These are phyloP conservation scores for Dipteronia sinensis DNA, from an alignment of 345 rosid species.

Conservation along the genomic window DNA sequence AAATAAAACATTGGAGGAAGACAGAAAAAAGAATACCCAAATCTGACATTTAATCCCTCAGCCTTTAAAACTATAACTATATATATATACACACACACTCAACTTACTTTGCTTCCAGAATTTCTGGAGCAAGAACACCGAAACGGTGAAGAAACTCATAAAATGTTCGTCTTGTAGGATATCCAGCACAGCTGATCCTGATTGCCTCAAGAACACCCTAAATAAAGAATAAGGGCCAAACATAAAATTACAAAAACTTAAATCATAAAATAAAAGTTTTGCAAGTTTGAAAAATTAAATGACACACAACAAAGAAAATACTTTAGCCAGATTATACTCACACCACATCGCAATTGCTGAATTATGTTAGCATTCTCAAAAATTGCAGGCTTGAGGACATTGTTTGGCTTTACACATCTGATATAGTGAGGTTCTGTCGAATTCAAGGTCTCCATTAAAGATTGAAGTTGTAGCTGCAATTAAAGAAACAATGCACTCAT, in stretches of 20 bases:
- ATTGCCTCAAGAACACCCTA: conserved; percentile 99
- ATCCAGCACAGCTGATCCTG: conserved; percentile 99
- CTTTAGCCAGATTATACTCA: conserved; percentile 52
- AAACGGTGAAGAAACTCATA: conserved; percentile 95
- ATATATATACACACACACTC: too few relatives aligned
- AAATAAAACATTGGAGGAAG: background rate
- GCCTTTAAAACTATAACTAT: conserved; percentile 12
- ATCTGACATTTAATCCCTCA: background rate
- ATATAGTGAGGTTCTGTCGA: conserved; percentile 99
- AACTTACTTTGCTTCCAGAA: conserved; percentile 87
- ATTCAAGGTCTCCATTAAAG: conserved; percentile 94
- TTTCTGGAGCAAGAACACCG: conserved; percentile 96
- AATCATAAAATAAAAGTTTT: conserved; percentile 15
- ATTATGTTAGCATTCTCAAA: conserved; percentile 92
- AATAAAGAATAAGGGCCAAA: conserved; percentile 3
- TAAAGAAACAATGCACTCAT: conserved; percentile 28
- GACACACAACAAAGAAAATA: conserved; percentile 18
- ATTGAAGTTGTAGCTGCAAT: conserved; percentile 93
- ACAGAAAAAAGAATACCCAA: background rate
- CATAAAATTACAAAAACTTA: conserved; percentile 11
- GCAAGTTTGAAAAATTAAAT: background rate
- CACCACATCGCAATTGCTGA: conserved; percentile 98
- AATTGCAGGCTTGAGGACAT: conserved; percentile 91
- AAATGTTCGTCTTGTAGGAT: conserved; percentile 95
- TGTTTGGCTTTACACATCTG: conserved; percentile 99